Evolutionary conservation across 441 rosid species (phyloP).

Genomic region (Isatis lusitanica): DNA sequence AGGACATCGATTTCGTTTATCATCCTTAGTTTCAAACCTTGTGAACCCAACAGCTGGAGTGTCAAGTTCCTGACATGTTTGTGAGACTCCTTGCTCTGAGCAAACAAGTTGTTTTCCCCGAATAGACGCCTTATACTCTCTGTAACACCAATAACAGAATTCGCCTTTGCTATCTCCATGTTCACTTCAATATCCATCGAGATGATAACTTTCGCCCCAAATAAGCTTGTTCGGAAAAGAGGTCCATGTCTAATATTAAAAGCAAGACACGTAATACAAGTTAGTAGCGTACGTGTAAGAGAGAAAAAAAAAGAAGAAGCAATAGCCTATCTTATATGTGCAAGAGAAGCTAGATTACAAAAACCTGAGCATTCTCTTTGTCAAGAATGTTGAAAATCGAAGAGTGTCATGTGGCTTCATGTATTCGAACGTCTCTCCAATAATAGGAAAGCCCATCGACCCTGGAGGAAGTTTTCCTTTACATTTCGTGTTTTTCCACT

Average conservation of each 20-base stretch:
- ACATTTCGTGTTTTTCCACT: constrained; percentile 26
- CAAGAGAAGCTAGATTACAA: background rate
- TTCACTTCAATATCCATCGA: constrained; percentile 46
- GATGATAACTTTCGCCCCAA: constrained; percentile 27
- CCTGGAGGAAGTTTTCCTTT: constrained; percentile 33
- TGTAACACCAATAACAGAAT: background rate
- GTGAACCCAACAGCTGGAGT: background rate
- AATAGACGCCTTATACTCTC: background rate
- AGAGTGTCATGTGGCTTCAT: constrained; percentile 14
- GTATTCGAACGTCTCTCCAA: constrained; percentile 26
- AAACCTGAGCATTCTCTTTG: constrained; percentile 13
- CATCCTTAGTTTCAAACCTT: background rate
- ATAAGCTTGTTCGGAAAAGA: constrained; percentile 41
- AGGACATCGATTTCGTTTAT: no score
- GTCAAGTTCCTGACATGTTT: constrained; percentile 7
- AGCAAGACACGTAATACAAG: no score
- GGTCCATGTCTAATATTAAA: constrained; percentile 39
- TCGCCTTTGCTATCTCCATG: constrained; percentile 15
- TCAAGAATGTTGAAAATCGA: constrained; percentile 24
- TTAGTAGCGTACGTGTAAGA: no score
- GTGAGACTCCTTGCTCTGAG: background rate
- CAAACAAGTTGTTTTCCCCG: constrained; percentile 13
- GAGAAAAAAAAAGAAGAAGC: no score
- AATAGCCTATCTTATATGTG: no score
- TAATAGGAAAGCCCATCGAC: constrained; percentile 32